Conservation (phyloP, 768 basidiomycete genomes). For the Hypholoma fasciculare region DNA sequence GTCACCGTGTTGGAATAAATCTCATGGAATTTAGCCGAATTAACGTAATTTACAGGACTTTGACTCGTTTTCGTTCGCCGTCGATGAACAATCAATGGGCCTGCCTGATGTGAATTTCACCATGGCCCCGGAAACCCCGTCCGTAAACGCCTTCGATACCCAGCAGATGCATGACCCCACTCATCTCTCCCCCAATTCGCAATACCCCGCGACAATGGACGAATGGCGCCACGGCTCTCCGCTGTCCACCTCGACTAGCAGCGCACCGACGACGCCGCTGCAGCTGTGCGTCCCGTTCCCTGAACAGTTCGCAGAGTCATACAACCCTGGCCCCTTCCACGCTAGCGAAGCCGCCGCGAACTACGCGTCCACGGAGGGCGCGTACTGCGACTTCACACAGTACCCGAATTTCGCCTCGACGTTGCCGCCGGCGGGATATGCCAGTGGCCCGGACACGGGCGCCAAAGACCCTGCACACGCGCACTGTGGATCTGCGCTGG, state of each 20-base stretch:
- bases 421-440: constrained; percentile 9
- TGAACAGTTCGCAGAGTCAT: constrained; percentile 15
- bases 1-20: constrained; percentile 18
- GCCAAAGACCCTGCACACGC: constrained; percentile 14
- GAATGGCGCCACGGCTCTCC: constrained; percentile 49
- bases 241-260: constrained; percentile 31
- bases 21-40: not conserved
- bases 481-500: constrained; percentile 16
- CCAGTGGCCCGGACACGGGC: constrained; percentile 6
- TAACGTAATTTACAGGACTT: constrained; percentile 29
- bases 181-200: constrained; percentile 34
- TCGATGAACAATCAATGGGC: constrained; percentile 15
- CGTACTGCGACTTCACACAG: constrained; percentile 21
- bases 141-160: constrained; percentile 7
- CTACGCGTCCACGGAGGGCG: constrained; percentile 21
- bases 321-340: constrained; percentile 20
- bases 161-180: constrained; percentile 1
- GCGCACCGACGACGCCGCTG: constrained; percentile 43
- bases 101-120: constrained; percentile 17
- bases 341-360: constrained; percentile 17
- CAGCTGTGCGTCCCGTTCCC: constrained; percentile 27
- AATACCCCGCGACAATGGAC: constrained; percentile 28
- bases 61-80: constrained; percentile 40
- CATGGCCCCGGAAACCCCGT: not conserved
- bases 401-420: constrained; percentile 20